Base-by-base conservation (phyloP, 257 asterid species). In the Misopates orontium region DNA sequence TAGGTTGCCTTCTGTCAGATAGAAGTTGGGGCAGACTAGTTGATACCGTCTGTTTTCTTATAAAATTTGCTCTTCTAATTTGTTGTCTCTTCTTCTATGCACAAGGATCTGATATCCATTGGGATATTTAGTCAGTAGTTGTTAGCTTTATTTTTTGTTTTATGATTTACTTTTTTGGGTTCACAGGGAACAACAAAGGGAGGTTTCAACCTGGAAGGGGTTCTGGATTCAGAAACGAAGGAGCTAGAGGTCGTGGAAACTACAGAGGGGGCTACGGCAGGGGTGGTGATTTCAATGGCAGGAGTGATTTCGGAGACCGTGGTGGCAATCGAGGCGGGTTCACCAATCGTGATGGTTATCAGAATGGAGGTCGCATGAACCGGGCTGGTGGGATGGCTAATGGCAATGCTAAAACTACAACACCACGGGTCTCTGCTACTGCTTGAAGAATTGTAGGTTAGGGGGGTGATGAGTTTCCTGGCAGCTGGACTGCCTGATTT, bases 181-280 rank as follows among this genome's bases (percentile, higher is more conserved):
- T 12, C 68, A 60, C 79, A 87, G 93, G 88, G 47, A 85, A 68
- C 56, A 60, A 67, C 67, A 77, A 85, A 79, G 90, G 91, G 59
- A 78, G 96, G 66, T 86, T 82, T 68, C 87, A 72, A 69, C 41
- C 85, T 44, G 95, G 90, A 44, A 75, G 98, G 69, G 87, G 82
- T 66, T 73, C 85, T 12, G 95, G 89, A 36, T 88, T 75, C 79
- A 88, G 95, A 70, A 88, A 86, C 23, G 98, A 91, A n/a, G 98
- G 94, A 54, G 67, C 12, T 4, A 66, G 77, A 64, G 92, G 83
- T 22, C 81, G 87, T 19, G 95, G 89, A 8, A 77, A 81, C 75
- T 79, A 77, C 14, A 85, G 85, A 59, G 83, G 87, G 61, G 73
- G 84, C 22, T 83, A 81, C 75, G 73, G 70, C 71, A 79, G 95